Conservation (phyloP, 768 basidiomycete species). For the Naganishia randhawae region DNA sequence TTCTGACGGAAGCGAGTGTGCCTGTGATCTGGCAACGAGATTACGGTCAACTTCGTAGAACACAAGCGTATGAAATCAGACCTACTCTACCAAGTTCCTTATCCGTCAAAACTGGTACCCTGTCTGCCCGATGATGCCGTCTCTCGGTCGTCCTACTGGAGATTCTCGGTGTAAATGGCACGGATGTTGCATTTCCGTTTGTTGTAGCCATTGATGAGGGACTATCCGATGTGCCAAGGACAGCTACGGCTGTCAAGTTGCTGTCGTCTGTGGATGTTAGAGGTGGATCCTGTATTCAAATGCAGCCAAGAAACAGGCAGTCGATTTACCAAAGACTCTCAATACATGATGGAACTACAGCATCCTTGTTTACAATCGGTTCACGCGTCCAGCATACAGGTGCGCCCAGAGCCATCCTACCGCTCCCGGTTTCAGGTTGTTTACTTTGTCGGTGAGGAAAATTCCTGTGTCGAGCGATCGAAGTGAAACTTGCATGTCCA, state of each 20-base stretch:
- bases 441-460: no score
- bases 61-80: no score
- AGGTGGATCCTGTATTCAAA: no score
- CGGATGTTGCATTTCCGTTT: constrained; percentile 17
- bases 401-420: background rate
- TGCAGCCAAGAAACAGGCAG: no score
- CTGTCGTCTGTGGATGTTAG: no score
- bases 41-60: background rate
- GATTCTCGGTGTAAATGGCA: constrained; percentile 16
- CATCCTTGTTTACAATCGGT: no score
- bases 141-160: constrained; percentile 19
- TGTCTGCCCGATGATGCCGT: constrained; percentile 8
- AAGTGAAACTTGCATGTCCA: background rate
- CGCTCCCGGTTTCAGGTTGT: background rate
- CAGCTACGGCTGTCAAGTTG: background rate
- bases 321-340: no score
- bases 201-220: background rate
- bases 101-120: constrained; percentile 1
- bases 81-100: constrained; percentile 9
- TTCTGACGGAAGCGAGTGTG: constrained; percentile 45
- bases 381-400: background rate
- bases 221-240: background rate
- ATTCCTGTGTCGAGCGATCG: constrained; percentile 2
- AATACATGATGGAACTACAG: no score
- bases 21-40: constrained; percentile 35